Evolutionary conservation across 1,139 yeast genomes (phyloP), one percentile per base, ranked within the genome.

Genomic region (Zhuliangozyma blackwelliae): DNA sequence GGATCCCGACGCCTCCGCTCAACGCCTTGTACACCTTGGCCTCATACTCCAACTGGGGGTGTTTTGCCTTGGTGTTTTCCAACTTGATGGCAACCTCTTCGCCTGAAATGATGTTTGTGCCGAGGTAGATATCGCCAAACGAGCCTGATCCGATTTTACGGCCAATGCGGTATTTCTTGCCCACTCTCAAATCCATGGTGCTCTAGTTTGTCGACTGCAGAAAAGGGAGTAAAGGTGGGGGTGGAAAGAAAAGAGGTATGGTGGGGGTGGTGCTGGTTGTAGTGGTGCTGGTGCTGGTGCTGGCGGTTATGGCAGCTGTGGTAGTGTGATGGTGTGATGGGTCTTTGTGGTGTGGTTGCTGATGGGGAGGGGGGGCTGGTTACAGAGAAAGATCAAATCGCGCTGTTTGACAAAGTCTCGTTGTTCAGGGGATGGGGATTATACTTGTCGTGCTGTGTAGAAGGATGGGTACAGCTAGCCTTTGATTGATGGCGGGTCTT

Each of bases 81-180:
- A 92, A 72, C 61, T 92, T 92, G 67, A 92, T 90, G 51, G 97
- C 98, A 36, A 92, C 97, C 61, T 92, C 96, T 61, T 92, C 97
- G 30, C 97, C 97, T 31, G 95, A 85, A 34, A 92, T 86, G 62
- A 92, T 80, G 63, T 92, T 92, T 30, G 96, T 88, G 32, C 94
- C 95, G 43, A 89, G 74, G 61, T 92, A 92, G 51, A 92, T 92
- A 58, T 92, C 98, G 44, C 98, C 98, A 60, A 92, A 92, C 7
- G 97, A 90, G 16, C 98, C 98, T 34, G 95, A 82, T 11, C 98
- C 98, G 52, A 92, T 92, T 66, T 92, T 92, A 48, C 97, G 84
- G 34, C 97, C 97, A 54, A 92, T 84, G 43, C 96, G 79, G 65
- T 83, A 92, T 66, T 90, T 92, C 66, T 94, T 87, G 36, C 97